Evolutionary conservation across 768 basidiomycete species (phyloP).

Genomic region (Lentinula guzmanii): DNA sequence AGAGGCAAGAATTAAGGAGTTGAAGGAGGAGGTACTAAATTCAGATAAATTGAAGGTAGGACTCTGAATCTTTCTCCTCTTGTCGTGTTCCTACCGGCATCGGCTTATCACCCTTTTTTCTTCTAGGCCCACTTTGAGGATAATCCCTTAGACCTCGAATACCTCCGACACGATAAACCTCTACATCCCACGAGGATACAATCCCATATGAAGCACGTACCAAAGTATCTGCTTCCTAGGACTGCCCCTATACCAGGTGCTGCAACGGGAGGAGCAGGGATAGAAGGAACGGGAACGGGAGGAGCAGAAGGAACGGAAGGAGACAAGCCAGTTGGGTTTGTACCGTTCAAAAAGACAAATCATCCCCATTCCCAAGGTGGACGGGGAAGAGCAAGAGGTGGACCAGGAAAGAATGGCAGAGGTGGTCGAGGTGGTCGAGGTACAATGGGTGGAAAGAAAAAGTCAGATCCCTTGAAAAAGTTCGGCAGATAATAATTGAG

Average conservation of each 20-base stretch:
- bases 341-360: constrained; percentile 63
- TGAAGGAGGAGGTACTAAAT: constrained; percentile 90
- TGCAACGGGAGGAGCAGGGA: constrained; percentile 1
- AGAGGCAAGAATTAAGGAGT: constrained; percentile 90
- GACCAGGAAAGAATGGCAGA: constrained; percentile 13
- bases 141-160: constrained; percentile 90
- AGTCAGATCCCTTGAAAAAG: constrained; percentile 81
- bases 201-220: constrained; percentile 93
- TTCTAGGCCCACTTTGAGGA: constrained; percentile 93
- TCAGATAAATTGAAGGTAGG: constrained; percentile 93
- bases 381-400: constrained; percentile 44
- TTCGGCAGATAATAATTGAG: constrained; percentile 34
- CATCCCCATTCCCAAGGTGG: constrained; percentile 23
- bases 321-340: constrained; percentile 45
- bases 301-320: constrained; percentile 11
- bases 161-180: constrained; percentile 89
- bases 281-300: too few species aligned
- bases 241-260: constrained; percentile 50
- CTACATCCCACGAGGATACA: constrained; percentile 87
- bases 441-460: constrained; percentile 57
- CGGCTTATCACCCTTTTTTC: too few species aligned
- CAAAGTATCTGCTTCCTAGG: constrained; percentile 84
- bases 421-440: constrained; percentile 14
- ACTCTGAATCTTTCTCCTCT: neutral
- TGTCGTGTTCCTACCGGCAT: neutral